These are phyloP conservation scores for Xanthoceras sorbifolium DNA, from an alignment of 345 rosid species.

Conservation along the genomic window DNA sequence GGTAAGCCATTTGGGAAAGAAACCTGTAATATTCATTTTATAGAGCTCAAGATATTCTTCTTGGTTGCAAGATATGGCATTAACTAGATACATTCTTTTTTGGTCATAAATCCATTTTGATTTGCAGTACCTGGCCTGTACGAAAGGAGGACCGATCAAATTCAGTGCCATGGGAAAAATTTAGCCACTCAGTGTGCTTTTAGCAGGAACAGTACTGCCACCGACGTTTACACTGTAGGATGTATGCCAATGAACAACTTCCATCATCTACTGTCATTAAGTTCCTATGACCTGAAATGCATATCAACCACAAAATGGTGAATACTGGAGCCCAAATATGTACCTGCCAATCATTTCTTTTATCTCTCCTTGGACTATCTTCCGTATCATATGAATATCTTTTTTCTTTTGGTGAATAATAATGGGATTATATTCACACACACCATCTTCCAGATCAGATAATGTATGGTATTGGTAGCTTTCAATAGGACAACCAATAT, in stretches of 20 bases:
- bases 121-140: not conserved
- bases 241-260: not conserved
- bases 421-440: not conserved
- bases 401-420: not conserved
- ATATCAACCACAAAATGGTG: not conserved
- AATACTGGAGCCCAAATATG: not conserved
- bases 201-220: not conserved
- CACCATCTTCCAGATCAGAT: not conserved
- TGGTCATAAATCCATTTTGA: not conserved
- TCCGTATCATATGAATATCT: not conserved
- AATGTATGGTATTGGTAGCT: not conserved
- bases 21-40: not conserved
- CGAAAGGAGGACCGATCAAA: not conserved
- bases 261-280: not conserved
- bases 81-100: not conserved
- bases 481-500: too few relatives aligned
- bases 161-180: not conserved
- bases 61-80: not conserved
- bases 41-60: not conserved
- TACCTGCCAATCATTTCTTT: not conserved
- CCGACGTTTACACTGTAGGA: not conserved
- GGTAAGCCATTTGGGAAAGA: not conserved
- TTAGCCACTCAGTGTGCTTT: not conserved
- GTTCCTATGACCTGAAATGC: not conserved
- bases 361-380: not conserved